Conservation (phyloP, 106 monocot species). For the Dioscorea dumetorum region DNA sequence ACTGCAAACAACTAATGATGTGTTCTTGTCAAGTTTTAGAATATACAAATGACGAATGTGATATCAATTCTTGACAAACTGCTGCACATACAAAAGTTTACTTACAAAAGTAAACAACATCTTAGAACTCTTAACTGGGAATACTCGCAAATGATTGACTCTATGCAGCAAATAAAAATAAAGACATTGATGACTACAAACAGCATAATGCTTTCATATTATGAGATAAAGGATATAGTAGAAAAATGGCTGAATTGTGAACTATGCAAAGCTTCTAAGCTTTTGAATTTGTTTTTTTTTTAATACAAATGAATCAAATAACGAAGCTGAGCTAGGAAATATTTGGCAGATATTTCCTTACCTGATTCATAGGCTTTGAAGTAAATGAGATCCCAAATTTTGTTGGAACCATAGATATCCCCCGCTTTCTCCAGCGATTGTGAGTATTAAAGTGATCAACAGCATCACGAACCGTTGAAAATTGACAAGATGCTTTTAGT, state of each 20-base stretch:
- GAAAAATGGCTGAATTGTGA: background rate
- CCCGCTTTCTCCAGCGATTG: conserved; percentile 93
- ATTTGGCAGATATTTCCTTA: conserved; percentile 1
- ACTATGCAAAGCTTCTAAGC: background rate
- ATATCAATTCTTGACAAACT: too few species aligned
- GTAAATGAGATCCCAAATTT: conserved; percentile 99
- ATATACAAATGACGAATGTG: too few species aligned
- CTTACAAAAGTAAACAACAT: too few species aligned
- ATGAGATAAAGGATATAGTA: too few species aligned
- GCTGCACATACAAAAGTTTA: too few species aligned
- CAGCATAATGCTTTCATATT: too few species aligned
- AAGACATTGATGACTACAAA: too few species aligned
- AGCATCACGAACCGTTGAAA: conserved; percentile 40
- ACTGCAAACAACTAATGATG: too few species aligned
- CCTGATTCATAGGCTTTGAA: conserved; percentile 85
- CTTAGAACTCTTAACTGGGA: too few species aligned
- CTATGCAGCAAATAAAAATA: too few species aligned
- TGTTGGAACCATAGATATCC: conserved; percentile 85
- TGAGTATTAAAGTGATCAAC: conserved; percentile 48
- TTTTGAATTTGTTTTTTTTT: background rate
- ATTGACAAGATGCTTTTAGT: conserved; percentile 72
- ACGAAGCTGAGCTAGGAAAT: background rate
- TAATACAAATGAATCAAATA: background rate
- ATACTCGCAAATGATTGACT: too few species aligned
- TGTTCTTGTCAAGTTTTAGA: too few species aligned